These are phyloP conservation scores for Ballota nigra DNA, from an alignment of 257 asterid species.

Conservation along the genomic window DNA sequence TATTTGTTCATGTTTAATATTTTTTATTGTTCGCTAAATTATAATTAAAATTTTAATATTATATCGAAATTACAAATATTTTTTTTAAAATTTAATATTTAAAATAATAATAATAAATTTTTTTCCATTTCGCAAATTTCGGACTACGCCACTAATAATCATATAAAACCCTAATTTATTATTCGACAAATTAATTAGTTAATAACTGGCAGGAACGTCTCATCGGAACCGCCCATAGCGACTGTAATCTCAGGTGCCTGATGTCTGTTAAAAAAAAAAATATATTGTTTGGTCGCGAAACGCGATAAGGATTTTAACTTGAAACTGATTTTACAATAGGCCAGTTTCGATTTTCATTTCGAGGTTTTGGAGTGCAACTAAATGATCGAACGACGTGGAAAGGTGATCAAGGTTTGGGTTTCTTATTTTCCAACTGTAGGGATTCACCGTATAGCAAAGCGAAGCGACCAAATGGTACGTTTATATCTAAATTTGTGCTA, in stretches of 20 bases:
- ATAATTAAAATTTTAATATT: no score
- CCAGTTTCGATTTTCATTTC: background rate
- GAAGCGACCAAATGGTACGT: constrained; percentile 50
- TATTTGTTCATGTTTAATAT: no score
- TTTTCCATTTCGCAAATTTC: no score
- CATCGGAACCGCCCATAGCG: constrained; percentile 13
- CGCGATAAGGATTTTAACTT: constrained; percentile 13
- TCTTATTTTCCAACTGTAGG: constrained; percentile 26
- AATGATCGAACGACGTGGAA: background rate
- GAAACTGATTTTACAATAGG: background rate
- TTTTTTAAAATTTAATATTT: no score
- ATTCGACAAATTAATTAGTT: no score
- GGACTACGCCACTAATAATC: constrained; percentile 20
- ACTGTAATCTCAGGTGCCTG: constrained; percentile 27
- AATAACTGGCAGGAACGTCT: constrained; percentile 31
- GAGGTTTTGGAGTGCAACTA: constrained; percentile 3
- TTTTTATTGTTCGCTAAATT: no score
- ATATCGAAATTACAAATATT: no score
- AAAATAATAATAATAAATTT: no score
- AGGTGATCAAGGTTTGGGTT: constrained; percentile 5
- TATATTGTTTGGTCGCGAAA: no score
- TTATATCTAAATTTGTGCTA: background rate
- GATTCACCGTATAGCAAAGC: constrained; percentile 25
- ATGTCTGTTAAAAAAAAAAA: background rate
- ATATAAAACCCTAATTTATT: constrained; percentile 27